These are phyloP conservation scores for Sparassis latifolia DNA, from an alignment of 1,284 basidiomycete species.

Conservation along the genomic window DNA sequence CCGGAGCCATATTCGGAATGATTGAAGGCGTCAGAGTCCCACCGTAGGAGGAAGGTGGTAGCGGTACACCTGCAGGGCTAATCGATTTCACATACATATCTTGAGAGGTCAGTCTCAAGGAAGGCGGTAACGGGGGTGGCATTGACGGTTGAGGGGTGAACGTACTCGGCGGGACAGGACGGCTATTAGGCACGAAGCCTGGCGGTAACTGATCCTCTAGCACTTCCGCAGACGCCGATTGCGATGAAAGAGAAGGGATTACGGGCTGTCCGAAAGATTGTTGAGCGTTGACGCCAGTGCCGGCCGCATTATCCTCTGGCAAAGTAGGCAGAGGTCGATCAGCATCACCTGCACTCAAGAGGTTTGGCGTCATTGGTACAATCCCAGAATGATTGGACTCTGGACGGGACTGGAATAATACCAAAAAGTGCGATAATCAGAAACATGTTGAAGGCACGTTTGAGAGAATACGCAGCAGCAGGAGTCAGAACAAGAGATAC, in stretches of 20 bases:
- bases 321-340: constrained; percentile 11
- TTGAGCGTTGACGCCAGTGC: constrained; percentile 2
- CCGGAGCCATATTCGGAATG: constrained; percentile 8
- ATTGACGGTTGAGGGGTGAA: constrained; percentile 5
- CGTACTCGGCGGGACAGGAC: constrained; percentile 13
- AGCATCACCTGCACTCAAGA: constrained; percentile 19
- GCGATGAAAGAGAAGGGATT: constrained; percentile 11
- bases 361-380: constrained; percentile 5
- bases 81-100: constrained; percentile 1
- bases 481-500: neutral
- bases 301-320: neutral
- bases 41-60: constrained; percentile 11
- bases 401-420: constrained; percentile 21
- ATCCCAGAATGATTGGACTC: constrained; percentile 17
- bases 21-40: constrained; percentile 10
- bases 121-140: neutral
- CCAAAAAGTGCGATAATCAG: neutral
- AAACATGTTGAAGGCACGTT: neutral
- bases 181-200: constrained; percentile 25
- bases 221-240: constrained; percentile 6
- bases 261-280: constrained; percentile 5
- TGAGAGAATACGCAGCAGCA: neutral
- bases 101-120: neutral
- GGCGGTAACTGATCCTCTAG: constrained; percentile 21
- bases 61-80: constrained; percentile 13